A percentile compares a stretch with the other conserved stretches of the same genome.
phyloP scores from a whole-genome alignment of 2,329 filamentous ascomycete species.

The Pyricularia sp. region DNA sequence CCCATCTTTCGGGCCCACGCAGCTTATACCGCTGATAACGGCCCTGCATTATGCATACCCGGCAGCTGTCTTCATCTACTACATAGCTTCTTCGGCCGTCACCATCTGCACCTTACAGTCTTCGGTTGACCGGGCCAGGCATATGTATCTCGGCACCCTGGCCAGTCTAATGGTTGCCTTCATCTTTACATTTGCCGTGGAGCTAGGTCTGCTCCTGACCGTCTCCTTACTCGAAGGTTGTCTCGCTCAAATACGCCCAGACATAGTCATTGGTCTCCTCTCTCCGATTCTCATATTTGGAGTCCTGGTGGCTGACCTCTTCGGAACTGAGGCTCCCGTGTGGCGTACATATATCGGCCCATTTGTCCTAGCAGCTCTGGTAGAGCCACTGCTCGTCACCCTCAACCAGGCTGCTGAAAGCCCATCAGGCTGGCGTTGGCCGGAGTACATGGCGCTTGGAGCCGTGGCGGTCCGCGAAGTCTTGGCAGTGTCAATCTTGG shows the following conservation, averaged over 20 bases:
- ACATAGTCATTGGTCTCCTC: conserved; percentile 46
- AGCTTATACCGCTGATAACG: neutral
- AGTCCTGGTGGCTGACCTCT: conserved; percentile 45
- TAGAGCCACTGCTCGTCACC: conserved; percentile 38
- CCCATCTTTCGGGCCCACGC: neutral
- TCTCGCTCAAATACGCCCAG: conserved; percentile 29
- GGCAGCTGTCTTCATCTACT: conserved; percentile 46
- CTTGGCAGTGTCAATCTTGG: conserved; percentile 22
- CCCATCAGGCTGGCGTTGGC: conserved; percentile 4
- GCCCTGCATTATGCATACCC: conserved; percentile 50
- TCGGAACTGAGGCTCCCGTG: conserved; percentile 37
- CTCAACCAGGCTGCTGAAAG: conserved; percentile 13
- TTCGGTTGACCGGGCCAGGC: conserved; percentile 23
- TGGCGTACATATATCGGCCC: conserved; percentile 58
- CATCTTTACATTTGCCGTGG: conserved; percentile 35
- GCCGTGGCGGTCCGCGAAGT: conserved; percentile 23
- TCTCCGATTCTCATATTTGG: conserved; percentile 57
- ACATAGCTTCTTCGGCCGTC: conserved; percentile 38
- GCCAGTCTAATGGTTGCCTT: conserved; percentile 29
- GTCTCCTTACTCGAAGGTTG: neutral
- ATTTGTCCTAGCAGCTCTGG: conserved; percentile 47
- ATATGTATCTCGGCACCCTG: conserved; percentile 32
- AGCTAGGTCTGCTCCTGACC: conserved; percentile 29
- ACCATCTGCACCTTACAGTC: conserved; percentile 46
- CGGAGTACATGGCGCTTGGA: conserved; percentile 19